These are phyloP conservation scores for Aspergillus ellipticus DNA, from an alignment of 495 filamentous ascomycete genomes.

Conservation along the genomic window DNA sequence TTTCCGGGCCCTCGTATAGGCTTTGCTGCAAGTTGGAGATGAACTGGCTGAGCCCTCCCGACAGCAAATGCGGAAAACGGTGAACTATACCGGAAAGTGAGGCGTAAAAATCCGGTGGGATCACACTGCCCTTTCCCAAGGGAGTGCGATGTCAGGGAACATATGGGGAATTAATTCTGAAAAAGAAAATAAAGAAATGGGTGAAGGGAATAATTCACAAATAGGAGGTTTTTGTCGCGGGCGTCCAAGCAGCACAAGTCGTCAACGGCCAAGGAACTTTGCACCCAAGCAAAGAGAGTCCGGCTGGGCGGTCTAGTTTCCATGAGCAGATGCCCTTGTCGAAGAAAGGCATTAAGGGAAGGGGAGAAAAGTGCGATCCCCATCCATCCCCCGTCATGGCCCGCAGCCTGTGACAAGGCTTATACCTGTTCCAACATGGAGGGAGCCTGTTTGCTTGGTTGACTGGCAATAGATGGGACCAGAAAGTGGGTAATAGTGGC, in stretches of 20 bases:
- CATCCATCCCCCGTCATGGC: constrained; percentile 7
- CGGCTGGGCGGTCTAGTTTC: neutral
- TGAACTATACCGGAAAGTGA: constrained; percentile 34
- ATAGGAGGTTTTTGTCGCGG: neutral
- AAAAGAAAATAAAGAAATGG: constrained; percentile 7
- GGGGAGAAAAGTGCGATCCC: constrained; percentile 1
- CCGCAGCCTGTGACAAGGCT: constrained; percentile 28
- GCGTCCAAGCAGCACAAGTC: neutral
- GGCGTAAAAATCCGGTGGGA: constrained; percentile 22
- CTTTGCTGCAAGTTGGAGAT: neutral
- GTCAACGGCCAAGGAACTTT: neutral
- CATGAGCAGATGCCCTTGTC: neutral
- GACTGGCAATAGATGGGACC: constrained; percentile 14
- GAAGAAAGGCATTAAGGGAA: neutral
- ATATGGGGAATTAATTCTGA: neutral
- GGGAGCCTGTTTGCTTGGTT: constrained; percentile 11
- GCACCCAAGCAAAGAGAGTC: neutral
- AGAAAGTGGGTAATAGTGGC: constrained; percentile 31
- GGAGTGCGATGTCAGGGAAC: neutral
- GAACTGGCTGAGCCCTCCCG: constrained; percentile 12
- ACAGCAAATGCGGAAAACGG: constrained; percentile 12
- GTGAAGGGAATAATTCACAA: neutral
- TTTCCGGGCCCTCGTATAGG: neutral
- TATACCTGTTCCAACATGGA: constrained; percentile 19
- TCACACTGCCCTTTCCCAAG: constrained; percentile 9